A percentile compares a stretch with the other conserved stretches of the same genome.
phyloP scores from a whole-genome alignment of 345 rosid species.

The Aurinia saxatilis region DNA sequence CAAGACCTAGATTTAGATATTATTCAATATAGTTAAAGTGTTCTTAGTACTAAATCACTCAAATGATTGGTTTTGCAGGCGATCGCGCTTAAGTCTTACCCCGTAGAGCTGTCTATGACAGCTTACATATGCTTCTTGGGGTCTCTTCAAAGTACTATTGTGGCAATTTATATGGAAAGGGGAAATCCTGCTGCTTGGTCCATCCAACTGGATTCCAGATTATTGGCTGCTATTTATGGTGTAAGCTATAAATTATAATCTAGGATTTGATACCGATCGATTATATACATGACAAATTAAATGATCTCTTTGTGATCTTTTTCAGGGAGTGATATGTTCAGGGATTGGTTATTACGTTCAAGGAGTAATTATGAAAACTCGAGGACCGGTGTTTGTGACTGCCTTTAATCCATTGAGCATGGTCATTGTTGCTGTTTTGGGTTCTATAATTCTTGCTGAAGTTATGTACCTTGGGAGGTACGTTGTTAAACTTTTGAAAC shows the following conservation, averaged over 20 bases:
- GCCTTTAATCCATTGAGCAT: constrained; percentile 57
- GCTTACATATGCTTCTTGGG: constrained; percentile 70
- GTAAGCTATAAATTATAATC: constrained; percentile 33
- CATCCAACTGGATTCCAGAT: constrained; percentile 46
- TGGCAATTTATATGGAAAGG: constrained; percentile 48
- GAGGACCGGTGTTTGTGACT: constrained; percentile 68
- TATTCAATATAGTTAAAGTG: not conserved
- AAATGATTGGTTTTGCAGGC: constrained; percentile 34
- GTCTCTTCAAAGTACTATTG: constrained; percentile 47
- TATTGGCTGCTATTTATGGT: constrained; percentile 55
- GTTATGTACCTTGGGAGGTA: constrained; percentile 45
- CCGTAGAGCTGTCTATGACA: constrained; percentile 73
- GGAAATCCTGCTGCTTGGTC: constrained; percentile 47
- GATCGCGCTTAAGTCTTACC: constrained; percentile 61
- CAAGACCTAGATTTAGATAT: not conserved
- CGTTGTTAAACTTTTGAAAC: not conserved
- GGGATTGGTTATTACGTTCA: constrained; percentile 48
- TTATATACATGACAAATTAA: not conserved
- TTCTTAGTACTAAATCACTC: not conserved
- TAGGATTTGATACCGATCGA: not conserved
- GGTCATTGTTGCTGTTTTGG: constrained; percentile 53
- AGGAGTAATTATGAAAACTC: constrained; percentile 45
- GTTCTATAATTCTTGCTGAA: constrained; percentile 51
- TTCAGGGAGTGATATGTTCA: constrained; percentile 58
- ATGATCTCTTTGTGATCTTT: not conserved